Evolutionary conservation across 192 early-diverging fungal species (phyloP).

Genomic region (Backusella luteola): DNA sequence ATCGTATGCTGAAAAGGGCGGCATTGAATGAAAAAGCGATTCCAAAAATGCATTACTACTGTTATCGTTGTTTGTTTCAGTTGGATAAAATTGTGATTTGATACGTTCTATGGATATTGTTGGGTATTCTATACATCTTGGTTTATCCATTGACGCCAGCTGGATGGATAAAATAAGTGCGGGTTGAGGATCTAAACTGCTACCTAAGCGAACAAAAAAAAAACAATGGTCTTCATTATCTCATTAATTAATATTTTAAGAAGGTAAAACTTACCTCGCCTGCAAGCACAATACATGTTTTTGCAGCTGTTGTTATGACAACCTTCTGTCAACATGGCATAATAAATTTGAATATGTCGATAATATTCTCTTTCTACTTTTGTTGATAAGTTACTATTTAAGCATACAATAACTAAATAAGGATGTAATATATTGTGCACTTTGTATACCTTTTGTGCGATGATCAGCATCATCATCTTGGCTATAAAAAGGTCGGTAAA

Average conservation of each 20-base stretch:
- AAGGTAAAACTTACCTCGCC: slow-evolving; percentile 4
- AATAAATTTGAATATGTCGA: slow-evolving; percentile 8
- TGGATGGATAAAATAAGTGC: slow-evolving; percentile 19
- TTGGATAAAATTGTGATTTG: neutral
- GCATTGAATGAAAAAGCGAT: neutral
- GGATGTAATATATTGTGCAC: neutral
- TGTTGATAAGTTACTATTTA: neutral
- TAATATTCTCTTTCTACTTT: neutral
- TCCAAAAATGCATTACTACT: neutral
- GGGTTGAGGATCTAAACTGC: slow-evolving; percentile 8
- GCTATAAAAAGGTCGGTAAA: slow-evolving; percentile 4
- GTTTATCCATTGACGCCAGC: neutral
- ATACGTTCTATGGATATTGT: neutral
- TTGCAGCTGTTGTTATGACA: neutral
- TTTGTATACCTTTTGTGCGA: slow-evolving; percentile 5
- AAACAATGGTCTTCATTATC: neutral
- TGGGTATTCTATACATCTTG: neutral
- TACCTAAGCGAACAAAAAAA: neutral
- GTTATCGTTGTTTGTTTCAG: neutral
- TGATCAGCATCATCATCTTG: neutral
- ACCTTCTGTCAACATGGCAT: neutral
- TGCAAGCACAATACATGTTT: slow-evolving; percentile 6
- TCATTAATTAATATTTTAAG: neutral
- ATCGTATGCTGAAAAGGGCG: slow-evolving; percentile 3
- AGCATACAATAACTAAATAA: slow-evolving; percentile 4